These are phyloP conservation scores for Dianthus caryophyllus DNA, from an alignment of 148 eudicot genomes.

Conservation along the genomic window DNA sequence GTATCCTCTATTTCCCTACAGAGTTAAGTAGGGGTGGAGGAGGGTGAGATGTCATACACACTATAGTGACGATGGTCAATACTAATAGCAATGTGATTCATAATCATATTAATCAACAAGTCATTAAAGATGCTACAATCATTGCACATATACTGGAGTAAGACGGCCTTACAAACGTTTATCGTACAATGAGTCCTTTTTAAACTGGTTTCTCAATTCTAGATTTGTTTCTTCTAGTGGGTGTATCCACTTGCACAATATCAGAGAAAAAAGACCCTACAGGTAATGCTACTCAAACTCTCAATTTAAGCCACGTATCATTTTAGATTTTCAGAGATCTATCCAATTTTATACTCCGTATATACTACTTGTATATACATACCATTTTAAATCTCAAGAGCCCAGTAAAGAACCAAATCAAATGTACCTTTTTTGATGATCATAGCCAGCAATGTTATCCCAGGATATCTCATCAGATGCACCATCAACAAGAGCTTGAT, in stretches of 20 bases:
- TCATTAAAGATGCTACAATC: background rate
- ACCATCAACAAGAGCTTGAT: conserved; percentile 34
- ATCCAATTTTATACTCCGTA: too few species aligned
- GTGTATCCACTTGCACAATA: too few species aligned
- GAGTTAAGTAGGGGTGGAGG: background rate
- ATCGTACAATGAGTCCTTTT: too few species aligned
- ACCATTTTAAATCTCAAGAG: background rate
- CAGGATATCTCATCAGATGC: conserved; percentile 62
- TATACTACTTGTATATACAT: too few species aligned
- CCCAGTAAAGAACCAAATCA: conserved; percentile 2
- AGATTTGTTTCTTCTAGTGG: too few species aligned
- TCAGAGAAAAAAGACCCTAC: too few species aligned
- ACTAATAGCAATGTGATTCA: background rate
- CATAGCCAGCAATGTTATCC: conserved; percentile 98
- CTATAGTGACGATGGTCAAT: background rate
- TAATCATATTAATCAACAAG: background rate
- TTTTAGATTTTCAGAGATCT: too few species aligned
- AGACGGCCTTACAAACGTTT: too few species aligned
- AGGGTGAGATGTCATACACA: background rate
- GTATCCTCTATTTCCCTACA: conserved; percentile 85
- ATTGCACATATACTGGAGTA: too few species aligned
- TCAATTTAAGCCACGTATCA: too few species aligned
- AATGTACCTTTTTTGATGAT: conserved; percentile 74
- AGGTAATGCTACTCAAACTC: too few species aligned
- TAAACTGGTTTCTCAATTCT: too few species aligned